A percentile compares a stretch with the other conserved stretches of the same genome.
Conservation (phyloP, 441 rosid species). For the Metrosideros polymorpha region DNA sequence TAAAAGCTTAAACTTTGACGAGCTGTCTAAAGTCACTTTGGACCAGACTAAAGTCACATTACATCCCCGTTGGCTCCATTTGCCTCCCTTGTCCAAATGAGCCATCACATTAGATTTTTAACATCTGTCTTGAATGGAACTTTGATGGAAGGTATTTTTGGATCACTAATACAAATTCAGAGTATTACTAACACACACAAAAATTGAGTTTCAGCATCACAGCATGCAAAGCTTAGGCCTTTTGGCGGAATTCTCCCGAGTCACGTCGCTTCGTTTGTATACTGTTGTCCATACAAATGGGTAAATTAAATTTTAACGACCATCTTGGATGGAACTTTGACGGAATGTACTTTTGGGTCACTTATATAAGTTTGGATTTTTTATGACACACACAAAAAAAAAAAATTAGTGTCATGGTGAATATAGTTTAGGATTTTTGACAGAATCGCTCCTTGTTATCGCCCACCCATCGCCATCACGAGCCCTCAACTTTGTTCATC, state of each 20-base stretch:
- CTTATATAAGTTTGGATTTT: not conserved
- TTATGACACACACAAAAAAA: not conserved
- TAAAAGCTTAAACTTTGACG: no score
- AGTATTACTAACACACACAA: no score
- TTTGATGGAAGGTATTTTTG: no score
- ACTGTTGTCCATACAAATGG: no score
- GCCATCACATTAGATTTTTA: not conserved
- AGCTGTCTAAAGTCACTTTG: not conserved
- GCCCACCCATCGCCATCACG: not conserved
- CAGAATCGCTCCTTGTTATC: rapidly evolving
- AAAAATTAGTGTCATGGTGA: not conserved
- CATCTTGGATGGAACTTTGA: not conserved
- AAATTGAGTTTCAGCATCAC: not conserved
- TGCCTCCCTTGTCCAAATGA: not conserved
- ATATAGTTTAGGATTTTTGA: not conserved
- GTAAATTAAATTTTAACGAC: no score
- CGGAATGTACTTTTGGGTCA: not conserved
- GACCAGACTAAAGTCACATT: not conserved
- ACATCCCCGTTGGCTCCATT: not conserved
- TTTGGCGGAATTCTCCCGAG: not conserved
- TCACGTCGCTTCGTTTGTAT: not conserved
- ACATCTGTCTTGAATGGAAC: rapidly evolving
- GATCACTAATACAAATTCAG: no score
- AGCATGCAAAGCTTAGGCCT: not conserved
- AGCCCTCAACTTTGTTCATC: not conserved